phyloP scores from a whole-genome alignment of 805 yeast species.

The Ogataea trehalophila region DNA sequence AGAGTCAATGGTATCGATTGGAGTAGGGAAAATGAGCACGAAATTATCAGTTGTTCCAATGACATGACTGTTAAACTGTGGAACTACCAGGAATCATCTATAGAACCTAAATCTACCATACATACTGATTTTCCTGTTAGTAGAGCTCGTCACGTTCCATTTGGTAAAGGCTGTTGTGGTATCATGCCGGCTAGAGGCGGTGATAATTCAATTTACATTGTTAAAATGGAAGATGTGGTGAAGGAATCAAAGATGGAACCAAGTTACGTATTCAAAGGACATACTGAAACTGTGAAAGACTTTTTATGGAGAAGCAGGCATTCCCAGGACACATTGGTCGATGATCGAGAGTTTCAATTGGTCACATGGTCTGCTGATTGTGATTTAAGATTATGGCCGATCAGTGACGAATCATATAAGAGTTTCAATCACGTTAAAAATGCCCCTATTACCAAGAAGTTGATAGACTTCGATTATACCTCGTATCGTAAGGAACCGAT shows the following conservation, averaged over 20 bases:
- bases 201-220: slow-evolving; percentile 52
- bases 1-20: slow-evolving; percentile 90
- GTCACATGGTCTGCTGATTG: slow-evolving; percentile 93
- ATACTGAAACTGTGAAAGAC: slow-evolving; percentile 79
- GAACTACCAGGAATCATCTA: slow-evolving; percentile 48
- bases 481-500: slow-evolving; percentile 52
- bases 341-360: slow-evolving; percentile 81
- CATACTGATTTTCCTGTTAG: slow-evolving; percentile 80
- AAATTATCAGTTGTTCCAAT: slow-evolving; percentile 77
- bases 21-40: slow-evolving; percentile 51
- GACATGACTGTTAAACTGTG: slow-evolving; percentile 82
- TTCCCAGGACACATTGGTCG: slow-evolving; percentile 35
- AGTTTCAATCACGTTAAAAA: slow-evolving; percentile 40
- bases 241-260: slow-evolving; percentile 43
- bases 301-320: slow-evolving; percentile 80
- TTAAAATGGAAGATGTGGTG: slow-evolving; percentile 39
- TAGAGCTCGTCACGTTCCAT: slow-evolving; percentile 83
- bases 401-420: slow-evolving; percentile 43
- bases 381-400: slow-evolving; percentile 80
- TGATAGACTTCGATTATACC: slow-evolving; percentile 32
- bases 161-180: slow-evolving; percentile 77
- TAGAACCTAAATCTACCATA: slow-evolving; percentile 53
- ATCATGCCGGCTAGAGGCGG: slow-evolving; percentile 92
- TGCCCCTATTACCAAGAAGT: slow-evolving; percentile 29
- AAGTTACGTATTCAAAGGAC: slow-evolving; percentile 67